Evolutionary conservation across 2,329 filamentous ascomycete genomes (phyloP).

Genomic region (Diplodia intermedia): DNA sequence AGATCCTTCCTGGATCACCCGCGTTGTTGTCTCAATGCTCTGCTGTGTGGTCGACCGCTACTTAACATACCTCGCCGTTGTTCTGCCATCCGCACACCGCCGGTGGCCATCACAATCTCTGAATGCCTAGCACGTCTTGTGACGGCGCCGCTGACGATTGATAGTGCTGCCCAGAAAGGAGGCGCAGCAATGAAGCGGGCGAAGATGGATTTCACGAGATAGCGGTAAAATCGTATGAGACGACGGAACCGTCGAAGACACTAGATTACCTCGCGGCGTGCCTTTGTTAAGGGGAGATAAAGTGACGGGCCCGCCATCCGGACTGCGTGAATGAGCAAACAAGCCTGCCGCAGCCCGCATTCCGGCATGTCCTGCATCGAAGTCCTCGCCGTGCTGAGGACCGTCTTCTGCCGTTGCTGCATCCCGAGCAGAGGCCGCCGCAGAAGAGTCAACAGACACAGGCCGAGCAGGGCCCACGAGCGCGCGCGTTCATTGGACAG

Average conservation of each 20-base stretch:
- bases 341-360: neutral
- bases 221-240: neutral
- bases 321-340: neutral
- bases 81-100: neutral
- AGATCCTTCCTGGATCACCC: neutral
- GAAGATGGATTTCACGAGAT: conserved; percentile 10
- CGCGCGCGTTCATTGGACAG: conserved; percentile 14
- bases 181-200: conserved; percentile 17
- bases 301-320: neutral
- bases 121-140: conserved; percentile 7
- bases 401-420: conserved; percentile 21
- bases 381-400: conserved; percentile 18
- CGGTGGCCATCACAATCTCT: neutral
- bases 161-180: conserved; percentile 2
- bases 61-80: neutral
- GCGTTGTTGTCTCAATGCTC: neutral
- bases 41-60: neutral
- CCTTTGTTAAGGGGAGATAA: conserved; percentile 21
- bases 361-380: conserved; percentile 20
- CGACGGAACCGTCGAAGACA: conserved; percentile 26
- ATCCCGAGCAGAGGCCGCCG: neutral
- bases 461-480: neutral
- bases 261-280: conserved; percentile 11
- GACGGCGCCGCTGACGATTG: conserved; percentile 2
- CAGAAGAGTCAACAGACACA: neutral